Base-by-base conservation (phyloP, 202 grass and related monocot genomes). In the Eragrostis tef region DNA sequence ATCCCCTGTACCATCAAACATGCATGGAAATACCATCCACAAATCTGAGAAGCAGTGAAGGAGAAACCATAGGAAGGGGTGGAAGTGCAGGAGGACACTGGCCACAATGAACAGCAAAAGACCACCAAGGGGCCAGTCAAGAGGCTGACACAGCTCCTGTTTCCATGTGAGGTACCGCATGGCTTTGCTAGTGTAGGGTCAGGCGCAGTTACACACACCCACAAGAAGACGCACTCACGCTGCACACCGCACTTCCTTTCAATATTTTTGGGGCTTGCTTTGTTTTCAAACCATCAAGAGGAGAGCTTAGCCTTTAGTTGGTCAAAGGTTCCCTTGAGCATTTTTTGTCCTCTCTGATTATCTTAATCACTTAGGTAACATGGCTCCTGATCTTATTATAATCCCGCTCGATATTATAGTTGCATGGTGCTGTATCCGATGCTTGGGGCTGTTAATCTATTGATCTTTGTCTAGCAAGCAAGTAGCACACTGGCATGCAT, bases 101-200 rank as follows among this genome's bases (percentile, higher is more conserved):
- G 87, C 81, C 88, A 77, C 71, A 83, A 83, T 87, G 87, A 87
- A 93, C 88, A 93, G 88, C 61, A 69, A 86, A 88, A 84, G 80
- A 72, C 88, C 83, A 74, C 57, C 83, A 67, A 81, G 70, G 74
- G 67, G 73, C 21, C 86, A 92, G 90, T 87, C 84, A 94, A 84
- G 86, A 84, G 78, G 67, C 92, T 92, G 89, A 87, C 89, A 92
- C 89, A 87, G 87, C 71, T 85, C 81, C 84, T 94, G 89, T 92
- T 94, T 91, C 84, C 89, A 90, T 92, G 92, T 92, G 89, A 77
- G 87, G 63, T 34, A 81, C 47, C 75, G 87, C 92, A 88, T 94
- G 77, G 81, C 73, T 85, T 87, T 89, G 88, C 62, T 67, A 79
- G 54, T 9, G 89, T 83, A 87, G 86, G 92, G 54, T 53, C 89